Evolutionary conservation across 257 asterid genomes (phyloP).

Genomic region (Haberlea rhodopensis): DNA sequence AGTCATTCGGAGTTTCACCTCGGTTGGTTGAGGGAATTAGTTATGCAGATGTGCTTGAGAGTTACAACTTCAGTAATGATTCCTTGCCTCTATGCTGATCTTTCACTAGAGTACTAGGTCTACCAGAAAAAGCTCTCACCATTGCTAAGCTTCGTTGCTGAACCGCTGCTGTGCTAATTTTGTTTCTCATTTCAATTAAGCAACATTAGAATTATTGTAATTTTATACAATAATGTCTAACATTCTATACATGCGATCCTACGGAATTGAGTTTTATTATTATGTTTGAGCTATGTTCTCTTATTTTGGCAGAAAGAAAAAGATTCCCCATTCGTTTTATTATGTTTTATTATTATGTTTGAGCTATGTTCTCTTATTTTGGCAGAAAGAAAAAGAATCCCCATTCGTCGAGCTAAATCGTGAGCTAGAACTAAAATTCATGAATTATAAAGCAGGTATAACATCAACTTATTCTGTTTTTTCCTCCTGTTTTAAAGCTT

Average conservation of each 20-base stretch:
- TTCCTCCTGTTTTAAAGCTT: slow-evolving; percentile 1
- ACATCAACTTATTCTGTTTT: slow-evolving; percentile 6
- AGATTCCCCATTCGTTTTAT: slow-evolving; percentile 57
- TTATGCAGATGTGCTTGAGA: neutral
- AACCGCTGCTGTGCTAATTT: neutral
- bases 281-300: neutral
- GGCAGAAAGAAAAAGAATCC: slow-evolving; percentile 61
- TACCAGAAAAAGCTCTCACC: neutral
- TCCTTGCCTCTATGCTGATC: neutral
- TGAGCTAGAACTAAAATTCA: slow-evolving; percentile 70
- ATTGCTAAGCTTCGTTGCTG: neutral
- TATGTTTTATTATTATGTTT: too few relatives aligned
- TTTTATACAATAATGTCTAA: neutral
- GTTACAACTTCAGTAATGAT: neutral
- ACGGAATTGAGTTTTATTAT: neutral
- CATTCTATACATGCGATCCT: neutral
- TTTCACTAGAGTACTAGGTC: neutral
- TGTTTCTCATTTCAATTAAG: neutral
- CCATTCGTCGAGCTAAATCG: slow-evolving; percentile 52
- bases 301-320: slow-evolving; percentile 46
- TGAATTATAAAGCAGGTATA: slow-evolving; percentile 56
- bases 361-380: too few relatives aligned
- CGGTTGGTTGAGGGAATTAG: neutral
- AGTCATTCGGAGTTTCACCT: neutral
- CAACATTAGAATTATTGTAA: neutral